Percentiles rank a stretch among this genome's conserved stretches.
Evolutionary conservation across 164 flowering plant species (phyloP).

Genomic region (Vitis labrusca): DNA sequence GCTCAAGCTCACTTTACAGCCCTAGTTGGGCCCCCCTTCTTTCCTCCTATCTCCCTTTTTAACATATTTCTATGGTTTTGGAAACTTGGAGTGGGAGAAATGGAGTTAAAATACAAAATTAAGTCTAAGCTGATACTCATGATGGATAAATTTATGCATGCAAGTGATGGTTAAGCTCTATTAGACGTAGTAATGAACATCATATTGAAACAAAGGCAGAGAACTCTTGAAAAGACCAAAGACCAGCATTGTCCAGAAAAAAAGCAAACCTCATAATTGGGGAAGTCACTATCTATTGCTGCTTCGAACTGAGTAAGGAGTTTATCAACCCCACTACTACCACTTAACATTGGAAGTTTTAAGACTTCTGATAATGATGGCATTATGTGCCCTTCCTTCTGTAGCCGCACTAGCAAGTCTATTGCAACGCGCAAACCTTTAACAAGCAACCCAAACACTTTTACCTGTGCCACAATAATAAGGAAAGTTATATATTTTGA

Average conservation of each 20-base stretch:
- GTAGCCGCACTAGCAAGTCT: constrained; percentile 53
- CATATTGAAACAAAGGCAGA: not conserved
- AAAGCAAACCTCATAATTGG: constrained; percentile 67
- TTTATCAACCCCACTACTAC: constrained; percentile 56
- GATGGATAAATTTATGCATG: too few species aligned
- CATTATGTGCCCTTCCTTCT: constrained; percentile 41
- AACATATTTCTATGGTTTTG: too few species aligned
- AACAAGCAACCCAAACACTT: constrained; percentile 77
- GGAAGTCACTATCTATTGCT: constrained; percentile 85
- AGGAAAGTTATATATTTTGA: not conserved
- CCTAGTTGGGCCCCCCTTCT: too few species aligned
- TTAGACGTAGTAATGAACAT: not conserved
- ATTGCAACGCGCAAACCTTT: constrained; percentile 73
- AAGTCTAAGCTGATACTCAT: too few species aligned
- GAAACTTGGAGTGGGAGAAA: too few species aligned
- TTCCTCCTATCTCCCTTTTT: too few species aligned
- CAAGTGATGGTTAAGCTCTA: too few species aligned
- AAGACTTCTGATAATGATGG: constrained; percentile 41
- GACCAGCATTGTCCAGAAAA: not conserved
- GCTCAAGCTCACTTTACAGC: too few species aligned
- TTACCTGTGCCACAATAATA: constrained; percentile 51
- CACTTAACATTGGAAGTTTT: constrained; percentile 53
- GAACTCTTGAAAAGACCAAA: not conserved
- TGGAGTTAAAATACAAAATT: too few species aligned
- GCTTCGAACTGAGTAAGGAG: constrained; percentile 84